phyloP scores from a whole-genome alignment of 1,284 basidiomycete genomes.

The Papiliotrema laurentii region DNA sequence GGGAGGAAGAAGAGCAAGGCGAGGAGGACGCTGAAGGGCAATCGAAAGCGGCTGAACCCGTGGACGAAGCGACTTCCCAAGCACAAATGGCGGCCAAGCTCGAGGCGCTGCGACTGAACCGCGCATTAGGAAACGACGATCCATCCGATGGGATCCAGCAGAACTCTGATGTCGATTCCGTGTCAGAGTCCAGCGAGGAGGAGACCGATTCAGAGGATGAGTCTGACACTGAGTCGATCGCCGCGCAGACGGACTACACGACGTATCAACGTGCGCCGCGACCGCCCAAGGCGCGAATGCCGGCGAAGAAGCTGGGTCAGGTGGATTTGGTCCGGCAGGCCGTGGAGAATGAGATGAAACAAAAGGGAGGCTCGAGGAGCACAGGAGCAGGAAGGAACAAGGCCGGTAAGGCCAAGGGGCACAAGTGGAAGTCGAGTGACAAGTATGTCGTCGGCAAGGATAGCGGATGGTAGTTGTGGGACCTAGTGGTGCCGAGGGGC shows the following conservation, averaged over 20 bases:
- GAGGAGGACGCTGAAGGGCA: slow-evolving; percentile 26
- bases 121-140: slow-evolving; percentile 38
- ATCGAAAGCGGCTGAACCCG: slow-evolving; percentile 7
- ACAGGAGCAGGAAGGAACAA: slow-evolving; percentile 61
- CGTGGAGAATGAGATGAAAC: slow-evolving; percentile 61
- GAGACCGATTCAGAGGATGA: slow-evolving; percentile 16
- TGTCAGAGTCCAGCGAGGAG: slow-evolving; percentile 1
- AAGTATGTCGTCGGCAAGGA: slow-evolving; percentile 61
- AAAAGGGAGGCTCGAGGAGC: slow-evolving; percentile 48
- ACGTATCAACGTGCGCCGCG: slow-evolving; percentile 24
- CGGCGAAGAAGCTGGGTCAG: slow-evolving; percentile 21
- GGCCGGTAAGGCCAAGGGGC: slow-evolving; percentile 69
- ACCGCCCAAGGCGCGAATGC: slow-evolving; percentile 5
- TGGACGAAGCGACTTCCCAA: slow-evolving; percentile 29
- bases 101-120: slow-evolving; percentile 35
- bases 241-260: slow-evolving; percentile 37
- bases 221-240: slow-evolving; percentile 22
- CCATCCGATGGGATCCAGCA: slow-evolving; percentile 11
- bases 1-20: slow-evolving; percentile 40
- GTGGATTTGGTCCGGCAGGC: slow-evolving; percentile 57
- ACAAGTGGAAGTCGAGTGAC: slow-evolving; percentile 75
- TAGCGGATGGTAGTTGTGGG: slow-evolving; percentile 48
- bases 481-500: too few relatives aligned
- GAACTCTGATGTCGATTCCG: not conserved
- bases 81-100: slow-evolving; percentile 25